These are phyloP conservation scores for Vigna angularis DNA, from an alignment of 306 rosid genomes.

Conservation along the genomic window DNA sequence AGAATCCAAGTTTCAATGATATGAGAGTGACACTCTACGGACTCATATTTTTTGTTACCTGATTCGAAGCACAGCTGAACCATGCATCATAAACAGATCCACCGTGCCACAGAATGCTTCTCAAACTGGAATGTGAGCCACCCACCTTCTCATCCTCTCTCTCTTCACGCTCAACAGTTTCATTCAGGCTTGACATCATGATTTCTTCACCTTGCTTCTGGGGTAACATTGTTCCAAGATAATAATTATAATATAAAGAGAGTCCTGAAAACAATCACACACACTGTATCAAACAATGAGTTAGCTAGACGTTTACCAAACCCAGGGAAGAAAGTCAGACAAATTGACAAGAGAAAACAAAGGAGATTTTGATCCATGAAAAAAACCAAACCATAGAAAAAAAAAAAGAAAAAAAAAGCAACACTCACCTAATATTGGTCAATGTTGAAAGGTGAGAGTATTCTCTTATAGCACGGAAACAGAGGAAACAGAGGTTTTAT, in stretches of 20 bases:
- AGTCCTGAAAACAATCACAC: conserved; percentile 43
- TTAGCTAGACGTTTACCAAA: conserved; percentile 44
- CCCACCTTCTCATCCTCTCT: conserved; percentile 64
- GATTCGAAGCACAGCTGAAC: conserved; percentile 98
- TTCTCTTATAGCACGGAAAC: conserved; percentile 40
- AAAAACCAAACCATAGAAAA: conserved; percentile 35
- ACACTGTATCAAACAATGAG: conserved; percentile 11
- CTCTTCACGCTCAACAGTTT: conserved; percentile 53
- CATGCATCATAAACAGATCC: conserved; percentile 97
- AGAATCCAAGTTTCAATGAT: conserved; percentile 30
- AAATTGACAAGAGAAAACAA: conserved; percentile 3
- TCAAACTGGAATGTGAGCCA: conserved; percentile 52
- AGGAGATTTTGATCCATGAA: conserved; percentile 11
- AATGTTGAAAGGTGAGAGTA: conserved; percentile 32
- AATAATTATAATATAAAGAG: conserved; percentile 1
- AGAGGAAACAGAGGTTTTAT: conserved; percentile 35
- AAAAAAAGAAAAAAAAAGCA: not conserved
- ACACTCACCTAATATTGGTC: conserved; percentile 40
- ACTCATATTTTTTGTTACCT: conserved; percentile 52
- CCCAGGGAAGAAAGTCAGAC: not conserved
- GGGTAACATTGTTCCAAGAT: conserved; percentile 57
- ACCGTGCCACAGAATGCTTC: conserved; percentile 85
- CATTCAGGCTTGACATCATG: conserved; percentile 61
- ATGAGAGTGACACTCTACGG: conserved; percentile 9
- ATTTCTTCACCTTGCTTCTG: conserved; percentile 79